phyloP scores from a whole-genome alignment of 495 filamentous ascomycete species.

The Viridothelium virens region DNA sequence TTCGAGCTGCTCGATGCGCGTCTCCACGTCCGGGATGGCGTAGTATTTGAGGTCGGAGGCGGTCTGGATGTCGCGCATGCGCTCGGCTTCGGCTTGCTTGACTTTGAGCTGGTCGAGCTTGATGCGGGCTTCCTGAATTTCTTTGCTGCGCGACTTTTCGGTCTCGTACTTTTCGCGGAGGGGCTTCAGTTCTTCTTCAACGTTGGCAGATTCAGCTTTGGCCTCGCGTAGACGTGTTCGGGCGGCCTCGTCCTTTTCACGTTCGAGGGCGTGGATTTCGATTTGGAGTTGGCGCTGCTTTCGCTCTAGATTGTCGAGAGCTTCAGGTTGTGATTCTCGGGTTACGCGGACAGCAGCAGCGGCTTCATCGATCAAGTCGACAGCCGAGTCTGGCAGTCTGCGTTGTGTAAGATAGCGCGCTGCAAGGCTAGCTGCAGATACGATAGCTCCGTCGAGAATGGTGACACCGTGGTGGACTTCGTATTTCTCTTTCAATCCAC shows the following conservation, averaged over 20 bases:
- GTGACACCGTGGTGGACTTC: conserved; percentile 97
- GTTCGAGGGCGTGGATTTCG: conserved; percentile 86
- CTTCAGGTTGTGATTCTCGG: conserved; percentile 90
- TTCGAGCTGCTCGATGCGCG: conserved; percentile 70
- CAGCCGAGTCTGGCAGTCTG: conserved; percentile 89
- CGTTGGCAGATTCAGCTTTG: conserved; percentile 83
- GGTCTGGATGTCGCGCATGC: conserved; percentile 67
- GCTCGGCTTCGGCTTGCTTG: conserved; percentile 87
- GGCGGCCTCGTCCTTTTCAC: conserved; percentile 92
- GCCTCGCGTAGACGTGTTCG: conserved; percentile 70
- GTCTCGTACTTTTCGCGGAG: conserved; percentile 91
- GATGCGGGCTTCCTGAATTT: conserved; percentile 92
- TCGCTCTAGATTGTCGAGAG: conserved; percentile 85
- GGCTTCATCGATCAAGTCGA: conserved; percentile 93
- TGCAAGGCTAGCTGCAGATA: conserved; percentile 80
- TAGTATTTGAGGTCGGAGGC: conserved; percentile 95
- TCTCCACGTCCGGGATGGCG: conserved; percentile 86
- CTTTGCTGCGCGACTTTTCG: conserved; percentile 77
- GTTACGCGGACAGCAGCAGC: conserved; percentile 90
- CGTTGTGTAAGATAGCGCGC: conserved; percentile 84
- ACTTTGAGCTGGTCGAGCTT: conserved; percentile 81
- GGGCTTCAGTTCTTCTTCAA: conserved; percentile 82
- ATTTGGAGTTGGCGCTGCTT: conserved; percentile 84
- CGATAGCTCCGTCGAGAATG: conserved; percentile 87
- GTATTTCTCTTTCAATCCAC: conserved; percentile 93